phyloP scores from a whole-genome alignment of 1,284 basidiomycete genomes.

The Pulveroboletus sp. region DNA sequence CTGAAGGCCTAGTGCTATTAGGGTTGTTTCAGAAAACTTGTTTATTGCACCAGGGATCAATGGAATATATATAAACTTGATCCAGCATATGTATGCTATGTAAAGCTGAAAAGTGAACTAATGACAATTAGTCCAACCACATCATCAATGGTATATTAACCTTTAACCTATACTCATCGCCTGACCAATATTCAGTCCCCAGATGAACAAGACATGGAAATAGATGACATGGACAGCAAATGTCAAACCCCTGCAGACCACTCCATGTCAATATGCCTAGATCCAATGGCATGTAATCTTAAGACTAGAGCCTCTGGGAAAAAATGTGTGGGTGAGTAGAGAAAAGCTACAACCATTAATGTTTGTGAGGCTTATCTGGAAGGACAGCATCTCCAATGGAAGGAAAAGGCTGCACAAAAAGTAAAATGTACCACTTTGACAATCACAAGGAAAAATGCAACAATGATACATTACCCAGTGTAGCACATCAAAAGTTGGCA shows the following conservation, averaged over 20 bases:
- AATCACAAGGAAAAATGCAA: not conserved
- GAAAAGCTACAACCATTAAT: not conserved
- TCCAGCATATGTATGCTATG: not conserved
- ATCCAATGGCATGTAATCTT: not conserved
- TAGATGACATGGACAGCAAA: not conserved
- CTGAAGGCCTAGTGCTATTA: too few species aligned
- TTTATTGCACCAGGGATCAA: slow-evolving; percentile 3
- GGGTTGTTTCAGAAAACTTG: not conserved
- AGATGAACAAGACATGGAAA: not conserved
- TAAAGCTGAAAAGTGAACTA: not conserved
- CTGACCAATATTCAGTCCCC: not conserved
- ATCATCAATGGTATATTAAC: not conserved
- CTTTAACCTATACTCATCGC: too few species aligned
- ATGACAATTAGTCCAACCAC: not conserved
- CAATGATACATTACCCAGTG: not conserved
- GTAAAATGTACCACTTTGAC: not conserved
- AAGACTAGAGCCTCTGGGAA: not conserved
- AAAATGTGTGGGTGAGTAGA: not conserved
- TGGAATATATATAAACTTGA: slow-evolving; percentile 10
- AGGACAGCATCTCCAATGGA: not conserved
- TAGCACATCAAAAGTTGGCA: not conserved
- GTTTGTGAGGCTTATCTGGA: not conserved
- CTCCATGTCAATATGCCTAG: not conserved
- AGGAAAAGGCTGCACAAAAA: not conserved
- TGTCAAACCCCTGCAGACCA: not conserved